phyloP scores from a whole-genome alignment of 2,329 filamentous ascomycete species.

The Chalaropsis thielavioides region DNA sequence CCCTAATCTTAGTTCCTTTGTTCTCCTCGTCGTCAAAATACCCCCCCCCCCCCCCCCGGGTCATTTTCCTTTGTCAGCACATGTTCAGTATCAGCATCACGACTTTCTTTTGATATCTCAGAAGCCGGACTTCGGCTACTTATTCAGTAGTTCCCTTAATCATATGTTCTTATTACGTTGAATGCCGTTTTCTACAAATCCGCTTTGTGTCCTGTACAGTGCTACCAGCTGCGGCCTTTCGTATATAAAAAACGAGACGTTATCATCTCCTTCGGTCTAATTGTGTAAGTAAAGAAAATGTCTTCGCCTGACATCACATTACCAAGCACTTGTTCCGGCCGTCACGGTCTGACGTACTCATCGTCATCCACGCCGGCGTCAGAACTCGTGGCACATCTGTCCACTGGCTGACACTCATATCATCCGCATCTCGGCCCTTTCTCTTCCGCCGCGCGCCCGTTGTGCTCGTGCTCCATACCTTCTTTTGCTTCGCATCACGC shows the following conservation, averaged over 20 bases:
- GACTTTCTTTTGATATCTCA: not conserved
- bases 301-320: constrained; percentile 32
- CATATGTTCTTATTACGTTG: not conserved
- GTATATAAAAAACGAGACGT: not conserved
- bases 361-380: constrained; percentile 14
- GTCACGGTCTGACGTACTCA: constrained; percentile 17
- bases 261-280: too few species aligned
- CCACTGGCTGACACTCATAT: constrained; percentile 35
- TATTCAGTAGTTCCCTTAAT: not conserved
- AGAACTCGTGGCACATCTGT: constrained; percentile 34
- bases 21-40: constrained; percentile 1
- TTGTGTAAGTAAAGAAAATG: too few species aligned
- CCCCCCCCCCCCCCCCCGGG: not conserved
- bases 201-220: not conserved
- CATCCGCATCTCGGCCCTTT: constrained; percentile 27
- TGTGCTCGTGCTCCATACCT: constrained; percentile 4
- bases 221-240: too few species aligned
- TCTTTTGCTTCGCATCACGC: constrained; percentile 37
- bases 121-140: not conserved
- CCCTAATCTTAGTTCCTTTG: constrained; percentile 5
- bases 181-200: not conserved
- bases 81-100: not conserved
- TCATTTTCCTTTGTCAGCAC: not conserved
- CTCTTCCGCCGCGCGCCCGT: constrained; percentile 21
- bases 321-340: constrained; percentile 36